Conservation (phyloP, 805 yeast species). For the Hanseniaspora meyeri region DNA sequence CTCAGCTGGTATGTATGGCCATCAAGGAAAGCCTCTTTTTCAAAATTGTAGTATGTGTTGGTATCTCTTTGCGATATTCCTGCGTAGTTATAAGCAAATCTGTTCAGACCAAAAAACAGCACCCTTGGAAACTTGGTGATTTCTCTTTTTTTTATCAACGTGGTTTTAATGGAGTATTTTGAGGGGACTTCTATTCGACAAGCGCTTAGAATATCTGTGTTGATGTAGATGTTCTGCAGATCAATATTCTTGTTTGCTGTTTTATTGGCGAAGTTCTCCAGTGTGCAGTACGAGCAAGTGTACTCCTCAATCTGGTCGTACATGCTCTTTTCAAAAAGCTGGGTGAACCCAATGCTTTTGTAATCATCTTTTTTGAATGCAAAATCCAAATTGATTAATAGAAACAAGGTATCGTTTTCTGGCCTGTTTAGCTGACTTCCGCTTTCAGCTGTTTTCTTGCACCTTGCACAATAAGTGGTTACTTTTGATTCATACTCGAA, state of each 20-base stretch:
- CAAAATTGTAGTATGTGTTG: conserved; percentile 57
- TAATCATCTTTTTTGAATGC: background rate
- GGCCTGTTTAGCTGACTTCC: background rate
- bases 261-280: background rate
- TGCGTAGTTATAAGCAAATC: conserved; percentile 53
- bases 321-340: background rate
- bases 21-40: conserved; percentile 45
- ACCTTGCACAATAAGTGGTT: background rate
- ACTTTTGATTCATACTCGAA: background rate
- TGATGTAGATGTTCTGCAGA: background rate
- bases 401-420: background rate
- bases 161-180: conserved; percentile 37
- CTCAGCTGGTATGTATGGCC: conserved; percentile 39
- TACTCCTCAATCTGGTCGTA: conserved; percentile 1
- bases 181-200: conserved; percentile 22
- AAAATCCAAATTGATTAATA: background rate
- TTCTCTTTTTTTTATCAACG: conserved; percentile 50
- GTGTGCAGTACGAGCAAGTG: conserved; percentile 5
- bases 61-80: conserved; percentile 61
- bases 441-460: background rate
- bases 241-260: background rate
- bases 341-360: background rate
- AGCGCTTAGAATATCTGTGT: background rate
- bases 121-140: conserved; percentile 58
- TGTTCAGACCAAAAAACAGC: conserved; percentile 68